Base-by-base conservation (phyloP, 768 basidiomycete species). In the Pleurotus djamor region DNA sequence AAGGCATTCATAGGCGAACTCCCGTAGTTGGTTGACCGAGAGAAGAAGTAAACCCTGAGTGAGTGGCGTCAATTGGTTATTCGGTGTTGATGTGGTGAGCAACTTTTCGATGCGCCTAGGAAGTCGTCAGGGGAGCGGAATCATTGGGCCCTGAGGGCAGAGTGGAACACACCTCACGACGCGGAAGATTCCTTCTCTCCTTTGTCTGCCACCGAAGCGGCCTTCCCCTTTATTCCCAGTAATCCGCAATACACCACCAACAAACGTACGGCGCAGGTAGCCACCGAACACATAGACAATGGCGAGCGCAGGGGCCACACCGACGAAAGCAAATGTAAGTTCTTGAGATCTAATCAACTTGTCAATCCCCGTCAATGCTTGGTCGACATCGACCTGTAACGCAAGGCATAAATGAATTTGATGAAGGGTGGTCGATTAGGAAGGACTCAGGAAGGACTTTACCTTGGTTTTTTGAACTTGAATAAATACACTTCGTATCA, bases 381-480 rank as follows among this genome's bases (percentile, higher is more conserved):
- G 87, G 62, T 96, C 92, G 56, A 97, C 86, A 71, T 98, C 96
- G 60, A 96, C 93, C 92, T 94, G 63, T 32, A 52, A 7, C 38
- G 17, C 59, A 57, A 41, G 54, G n/a, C 34, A 54, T n/a, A n/a
- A n/a, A n/a, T 16, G 52, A 21, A 12, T 21, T n/a, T 28, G 59
- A 8, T 16, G 58, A 44, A 37, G 35, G n/a, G 34, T 34, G 44
- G 44, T 47, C 2, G n/a, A 10, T 21, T 1, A 44, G 13, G 43
- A 6, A 10, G 36, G n/a, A n/a, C n/a, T n/a, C n/a, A n/a, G n/a
- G n/a, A n/a, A n/a, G n/a, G 16, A 34, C 59, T 67, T 4, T 17
- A 89, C 94, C 79, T 98, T 98, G 59, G 94, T 90, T 71, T 98
- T 98, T 65, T 98, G 96, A 0, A 98, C 83, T 68, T 98, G 96